Percentiles rank a stretch among this genome's conserved stretches.
Evolutionary conservation across 345 rosid species (phyloP).

Genomic region (Aquilaria malaccensis): DNA sequence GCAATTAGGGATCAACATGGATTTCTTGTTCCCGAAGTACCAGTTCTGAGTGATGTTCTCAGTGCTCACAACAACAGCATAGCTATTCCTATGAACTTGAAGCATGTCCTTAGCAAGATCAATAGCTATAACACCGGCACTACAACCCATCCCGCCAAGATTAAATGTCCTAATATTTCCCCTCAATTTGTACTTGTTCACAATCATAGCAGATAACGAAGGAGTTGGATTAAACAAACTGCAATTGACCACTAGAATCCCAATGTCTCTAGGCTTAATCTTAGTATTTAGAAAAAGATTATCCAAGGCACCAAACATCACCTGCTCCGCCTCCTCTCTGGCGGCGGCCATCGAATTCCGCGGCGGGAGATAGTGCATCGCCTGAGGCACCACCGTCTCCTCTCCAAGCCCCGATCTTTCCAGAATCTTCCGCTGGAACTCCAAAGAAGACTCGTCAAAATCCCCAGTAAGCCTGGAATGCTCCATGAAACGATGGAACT

Average conservation of each 20-base stretch:
- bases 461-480: slow-evolving; percentile 64
- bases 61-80: slow-evolving; percentile 83
- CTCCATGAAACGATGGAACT: slow-evolving; percentile 57
- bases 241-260: slow-evolving; percentile 80
- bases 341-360: slow-evolving; percentile 81
- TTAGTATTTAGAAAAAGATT: slow-evolving; percentile 59
- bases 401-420: slow-evolving; percentile 90
- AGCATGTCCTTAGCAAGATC: slow-evolving; percentile 82
- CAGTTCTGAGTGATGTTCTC: slow-evolving; percentile 92
- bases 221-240: slow-evolving; percentile 96
- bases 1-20: slow-evolving; percentile 88
- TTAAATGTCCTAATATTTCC: slow-evolving; percentile 67
- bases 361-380: slow-evolving; percentile 71
- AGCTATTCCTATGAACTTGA: slow-evolving; percentile 83
- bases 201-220: slow-evolving; percentile 82
- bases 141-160: slow-evolving; percentile 92
- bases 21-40: slow-evolving; percentile 89
- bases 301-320: slow-evolving; percentile 82
- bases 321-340: slow-evolving; percentile 87
- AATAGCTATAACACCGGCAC: slow-evolving; percentile 82
- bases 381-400: slow-evolving; percentile 83
- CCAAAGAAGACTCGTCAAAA: slow-evolving; percentile 74
- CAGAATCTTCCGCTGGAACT: slow-evolving; percentile 75
- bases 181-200: slow-evolving; percentile 75
- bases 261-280: slow-evolving; percentile 75